Evolutionary conservation across 306 rosid species (phyloP), one percentile per base, ranked within the genome.

Genomic region (Prunus persica): DNA sequence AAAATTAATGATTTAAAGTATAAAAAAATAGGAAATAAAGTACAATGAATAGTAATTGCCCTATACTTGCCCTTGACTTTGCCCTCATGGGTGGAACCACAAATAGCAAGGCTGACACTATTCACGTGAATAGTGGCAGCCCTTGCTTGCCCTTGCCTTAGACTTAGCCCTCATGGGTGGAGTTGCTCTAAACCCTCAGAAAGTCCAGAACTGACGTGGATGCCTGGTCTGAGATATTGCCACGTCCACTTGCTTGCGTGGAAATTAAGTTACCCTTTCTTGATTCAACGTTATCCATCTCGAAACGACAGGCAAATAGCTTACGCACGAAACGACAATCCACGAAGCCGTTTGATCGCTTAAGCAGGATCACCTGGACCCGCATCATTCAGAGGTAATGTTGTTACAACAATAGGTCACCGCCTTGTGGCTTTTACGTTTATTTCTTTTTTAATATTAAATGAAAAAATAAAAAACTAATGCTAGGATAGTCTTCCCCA

Each of bases 161-260:
- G n/a, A n/a, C n/a, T n/a, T n/a, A n/a, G n/a, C n/a, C n/a, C n/a
- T n/a, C n/a, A n/a, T n/a, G n/a, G n/a, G n/a, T n/a, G n/a, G n/a
- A n/a, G n/a, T n/a, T n/a, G n/a, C n/a, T n/a, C n/a, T n/a, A 6
- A 34, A 34, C 43, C 2, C 43, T 7, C 52, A 11, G 52, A 47
- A 47, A 46, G 2, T 56, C 50, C 57, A 27, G 32, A 51, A 11
- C 68, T 20, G 80, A 81, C 63, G 80, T 63, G 80, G 80, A 64
- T 55, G 20, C 2, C 28, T 9, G 15, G 3, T 12, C 3, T 6
- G 12, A 5, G 46, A 46, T n/a, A 8, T 49, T 62, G 72, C 77
- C 74, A 81, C 74, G 74, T 65, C 6, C 13, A 30, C 22, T 22
- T 3, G 84, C 81, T 81, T 51, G 69, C 81, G 77, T 71, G 78